phyloP scores from a whole-genome alignment of 1,284 basidiomycete species.

The Mycena sp. region DNA sequence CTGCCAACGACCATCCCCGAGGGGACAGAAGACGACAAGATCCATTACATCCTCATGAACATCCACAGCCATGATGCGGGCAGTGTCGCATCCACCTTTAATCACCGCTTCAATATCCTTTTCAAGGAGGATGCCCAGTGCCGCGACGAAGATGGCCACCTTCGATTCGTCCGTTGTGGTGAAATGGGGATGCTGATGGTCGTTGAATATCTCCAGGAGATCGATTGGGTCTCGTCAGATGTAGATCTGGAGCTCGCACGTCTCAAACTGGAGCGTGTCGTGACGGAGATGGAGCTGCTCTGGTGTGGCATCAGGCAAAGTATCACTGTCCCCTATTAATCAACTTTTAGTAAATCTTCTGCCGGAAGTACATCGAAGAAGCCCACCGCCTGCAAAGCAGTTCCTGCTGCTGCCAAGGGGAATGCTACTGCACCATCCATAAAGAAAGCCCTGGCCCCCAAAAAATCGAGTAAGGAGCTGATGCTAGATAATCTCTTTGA shows the following conservation, averaged over 20 bases:
- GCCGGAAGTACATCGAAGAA: too few relatives aligned
- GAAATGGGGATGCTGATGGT: conserved; percentile 7
- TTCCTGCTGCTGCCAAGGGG: background rate
- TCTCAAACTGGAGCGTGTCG: conserved; percentile 8
- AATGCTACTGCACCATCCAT: background rate
- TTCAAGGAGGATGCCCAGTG: conserved; percentile 3
- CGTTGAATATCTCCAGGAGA: background rate
- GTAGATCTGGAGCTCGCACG: background rate
- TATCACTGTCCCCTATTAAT: too few relatives aligned
- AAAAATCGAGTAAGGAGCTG: too few relatives aligned
- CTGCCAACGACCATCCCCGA: too few relatives aligned
- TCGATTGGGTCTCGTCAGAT: background rate
- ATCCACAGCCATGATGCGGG: background rate
- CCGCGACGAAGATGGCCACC: background rate
- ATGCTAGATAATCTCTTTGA: background rate
- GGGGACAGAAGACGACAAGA: background rate
- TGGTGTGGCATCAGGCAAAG: conserved; percentile 11
- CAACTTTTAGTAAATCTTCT: too few relatives aligned
- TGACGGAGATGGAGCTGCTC: conserved; percentile 17
- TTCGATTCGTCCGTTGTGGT: background rate
- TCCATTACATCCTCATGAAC: background rate
- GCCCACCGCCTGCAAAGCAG: too few relatives aligned
- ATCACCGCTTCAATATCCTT: conserved; percentile 2
- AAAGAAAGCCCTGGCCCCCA: background rate
- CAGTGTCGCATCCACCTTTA: conserved; percentile 1